A percentile compares a stretch with the other conserved stretches of the same genome.
These are phyloP conservation scores for Zygosaccharomyces sapae DNA, from an alignment of 1,139 yeast species.

Conservation along the genomic window DNA sequence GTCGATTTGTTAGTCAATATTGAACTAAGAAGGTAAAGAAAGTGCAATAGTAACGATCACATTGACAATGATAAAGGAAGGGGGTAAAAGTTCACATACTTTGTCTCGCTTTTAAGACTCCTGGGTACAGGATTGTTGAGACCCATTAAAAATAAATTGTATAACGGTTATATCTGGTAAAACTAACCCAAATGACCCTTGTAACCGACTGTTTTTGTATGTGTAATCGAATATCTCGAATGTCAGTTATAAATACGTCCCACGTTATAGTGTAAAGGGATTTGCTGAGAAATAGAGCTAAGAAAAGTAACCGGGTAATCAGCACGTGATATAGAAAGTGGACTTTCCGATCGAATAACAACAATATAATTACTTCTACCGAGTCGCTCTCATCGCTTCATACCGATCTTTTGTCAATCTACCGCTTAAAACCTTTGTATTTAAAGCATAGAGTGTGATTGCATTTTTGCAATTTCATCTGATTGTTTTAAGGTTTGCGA, in stretches of 20 bases:
- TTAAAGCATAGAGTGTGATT: not conserved
- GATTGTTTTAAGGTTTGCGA: not conserved
- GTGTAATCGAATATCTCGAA: too few species aligned
- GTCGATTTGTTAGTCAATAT: conserved; percentile 13
- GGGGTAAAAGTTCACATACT: conserved; percentile 46
- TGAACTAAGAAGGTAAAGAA: conserved; percentile 2
- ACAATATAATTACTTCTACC: too few species aligned
- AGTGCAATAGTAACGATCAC: not conserved
- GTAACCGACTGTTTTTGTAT: too few species aligned
- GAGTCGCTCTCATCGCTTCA: too few species aligned
- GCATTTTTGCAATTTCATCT: not conserved
- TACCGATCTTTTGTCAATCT: too few species aligned
- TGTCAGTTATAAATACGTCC: too few species aligned
- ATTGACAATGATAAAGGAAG: not conserved
- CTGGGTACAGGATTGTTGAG: conserved; percentile 94
- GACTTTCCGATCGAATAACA: too few species aligned
- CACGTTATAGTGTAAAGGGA: too few species aligned
- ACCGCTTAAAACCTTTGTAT: not conserved
- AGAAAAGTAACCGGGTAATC: too few species aligned
- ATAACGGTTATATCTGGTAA: not conserved
- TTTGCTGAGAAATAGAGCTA: too few species aligned
- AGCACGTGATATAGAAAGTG: too few species aligned
- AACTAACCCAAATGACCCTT: too few species aligned
- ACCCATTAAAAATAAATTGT: conserved; percentile 44
- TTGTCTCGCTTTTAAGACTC: conserved; percentile 79